Base-by-base conservation (phyloP, 805 yeast genomes). In the Candida maesae region DNA sequence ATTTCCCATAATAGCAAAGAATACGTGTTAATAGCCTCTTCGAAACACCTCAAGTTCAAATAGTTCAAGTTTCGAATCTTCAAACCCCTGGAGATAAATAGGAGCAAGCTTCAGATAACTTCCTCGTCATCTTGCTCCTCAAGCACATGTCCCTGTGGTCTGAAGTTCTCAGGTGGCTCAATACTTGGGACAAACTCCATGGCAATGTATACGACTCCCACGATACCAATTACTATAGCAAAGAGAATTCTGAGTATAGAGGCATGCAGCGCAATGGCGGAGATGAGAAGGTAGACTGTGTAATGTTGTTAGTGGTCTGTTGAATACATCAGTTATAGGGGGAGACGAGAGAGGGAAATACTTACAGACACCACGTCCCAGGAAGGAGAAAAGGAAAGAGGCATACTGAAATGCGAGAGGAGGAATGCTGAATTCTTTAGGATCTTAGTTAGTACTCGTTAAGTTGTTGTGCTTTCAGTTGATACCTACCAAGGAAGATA, bases 161-260 rank as follows among this genome's bases (percentile, higher is more conserved):
- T 84, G 85, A 88, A 86, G 64, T 83, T 86, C 42, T 76, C 84
- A 15, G 96, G 96, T 21, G 89, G 83, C 39, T 84, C 81, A 31
- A 86, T 68, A 45, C 84, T 75, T 15, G 90, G 88, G 20, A 84
- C 62, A 35, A 83, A 81, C 61, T 87, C 93, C 54, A 87, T 70
- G 1, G 64, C 76, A 36, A 73, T 58, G 61, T 70, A 87, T 3
- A 63, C 74, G 17, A 77, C 56, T 21, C 95, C 96, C 18, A 79
- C 61, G 3, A 77, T 30, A 29, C 77, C 71, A n/a, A 85, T 66
- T 12, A 84, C 37, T 9, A 81, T 47, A 2, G 82, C 81, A n/a
- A 77, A 66, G 32, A 85, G 58, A 28, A 76, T 55, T 49, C 88
- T 72, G 46, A 84, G 63, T 25, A 73, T 59, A 39, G 79, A 73